A percentile compares a stretch with the other conserved stretches of the same genome.
Conservation (phyloP, 2,329 filamentous ascomycete genomes). For the Dactylonectria estremocensis region DNA sequence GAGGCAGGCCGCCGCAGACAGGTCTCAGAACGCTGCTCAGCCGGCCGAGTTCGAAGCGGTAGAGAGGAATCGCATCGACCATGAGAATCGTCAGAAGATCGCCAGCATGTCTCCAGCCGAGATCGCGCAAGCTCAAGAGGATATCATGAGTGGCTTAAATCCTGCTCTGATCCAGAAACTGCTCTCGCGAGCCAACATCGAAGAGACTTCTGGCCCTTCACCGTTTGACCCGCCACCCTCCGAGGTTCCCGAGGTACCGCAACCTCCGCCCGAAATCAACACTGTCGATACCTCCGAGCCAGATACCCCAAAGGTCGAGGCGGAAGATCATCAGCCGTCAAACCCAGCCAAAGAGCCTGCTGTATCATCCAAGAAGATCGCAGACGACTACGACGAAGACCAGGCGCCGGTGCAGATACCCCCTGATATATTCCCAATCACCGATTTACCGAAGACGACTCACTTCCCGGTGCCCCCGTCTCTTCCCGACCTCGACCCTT, state of each 20-base stretch:
- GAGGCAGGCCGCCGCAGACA: slow-evolving; percentile 6
- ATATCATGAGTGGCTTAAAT: slow-evolving; percentile 84
- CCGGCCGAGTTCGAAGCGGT: slow-evolving; percentile 58
- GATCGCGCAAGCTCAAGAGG: slow-evolving; percentile 84
- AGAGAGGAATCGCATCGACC: slow-evolving; percentile 82
- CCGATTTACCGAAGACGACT: slow-evolving; percentile 59
- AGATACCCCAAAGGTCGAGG: slow-evolving; percentile 2
- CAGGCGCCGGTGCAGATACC: slow-evolving; percentile 58
- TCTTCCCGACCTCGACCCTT: slow-evolving; percentile 84
- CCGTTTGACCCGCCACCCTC: slow-evolving; percentile 58
- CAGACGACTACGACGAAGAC: slow-evolving; percentile 59
- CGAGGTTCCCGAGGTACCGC: slow-evolving; percentile 30
- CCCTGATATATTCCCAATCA: slow-evolving; percentile 60
- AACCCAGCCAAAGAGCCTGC: background rate
- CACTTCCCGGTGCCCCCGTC: slow-evolving; percentile 74
- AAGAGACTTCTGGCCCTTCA: slow-evolving; percentile 67
- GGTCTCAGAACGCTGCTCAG: slow-evolving; percentile 10
- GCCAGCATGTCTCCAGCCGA: slow-evolving; percentile 85
- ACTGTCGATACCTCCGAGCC: slow-evolving; percentile 52
- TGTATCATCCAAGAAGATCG: slow-evolving; percentile 46
- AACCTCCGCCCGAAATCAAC: slow-evolving; percentile 51
- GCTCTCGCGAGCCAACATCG: slow-evolving; percentile 82
- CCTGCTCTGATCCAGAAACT: slow-evolving; percentile 83
- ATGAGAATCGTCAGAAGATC: slow-evolving; percentile 83
- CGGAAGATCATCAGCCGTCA: slow-evolving; percentile 15